Evolutionary conservation across 805 yeast species (phyloP), one percentile per base, ranked within the genome.

Genomic region (Candida nitratophila): DNA sequence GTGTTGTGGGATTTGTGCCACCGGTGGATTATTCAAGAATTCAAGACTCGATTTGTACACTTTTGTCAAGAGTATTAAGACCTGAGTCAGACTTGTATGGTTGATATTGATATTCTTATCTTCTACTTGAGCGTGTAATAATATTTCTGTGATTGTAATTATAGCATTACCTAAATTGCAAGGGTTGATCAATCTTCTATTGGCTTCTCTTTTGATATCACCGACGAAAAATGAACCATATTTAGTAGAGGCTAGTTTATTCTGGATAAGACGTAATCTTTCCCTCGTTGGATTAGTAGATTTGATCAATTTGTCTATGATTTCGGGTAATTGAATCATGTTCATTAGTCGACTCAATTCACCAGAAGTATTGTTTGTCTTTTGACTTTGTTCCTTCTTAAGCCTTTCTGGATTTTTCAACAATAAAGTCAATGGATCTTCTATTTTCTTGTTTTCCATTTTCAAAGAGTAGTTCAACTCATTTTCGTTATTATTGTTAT

Each of bases 161-260:
- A 83, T 76, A 0, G 86, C 76, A 55, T 82, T 79, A 5, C 86
- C 86, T 44, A 73, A 68, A 42, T 71, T 66, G 5, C 66, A 75
- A 1, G 86, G 79, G 42, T 80, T 71, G n/a, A 79, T 70, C 2
- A 81, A 70, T 32, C 87, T 63, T 20, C 76, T 71, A 47, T 78
- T 79, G 1, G 87, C 75, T 50, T 81, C 87, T 52, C 77, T 64
- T 42, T 65, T 61, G 26, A 71, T 45, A 0, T 76, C 64, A 2
- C 57, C 59, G 29, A 72, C 52, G 51, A 76, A 67, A 16, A 65
- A 49, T 1, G 54, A 42, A 4, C 43, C 43, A 33, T 34, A 5
- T 14, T 27, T 27, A 15, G 11, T 39, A 5, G 5, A 15, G 17
- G n/a, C 15, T 22, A 21, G 21, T 15, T 22, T 36, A 7, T 24